phyloP scores from a whole-genome alignment of 257 asterid genomes.

The Linderniella brevidens region DNA sequence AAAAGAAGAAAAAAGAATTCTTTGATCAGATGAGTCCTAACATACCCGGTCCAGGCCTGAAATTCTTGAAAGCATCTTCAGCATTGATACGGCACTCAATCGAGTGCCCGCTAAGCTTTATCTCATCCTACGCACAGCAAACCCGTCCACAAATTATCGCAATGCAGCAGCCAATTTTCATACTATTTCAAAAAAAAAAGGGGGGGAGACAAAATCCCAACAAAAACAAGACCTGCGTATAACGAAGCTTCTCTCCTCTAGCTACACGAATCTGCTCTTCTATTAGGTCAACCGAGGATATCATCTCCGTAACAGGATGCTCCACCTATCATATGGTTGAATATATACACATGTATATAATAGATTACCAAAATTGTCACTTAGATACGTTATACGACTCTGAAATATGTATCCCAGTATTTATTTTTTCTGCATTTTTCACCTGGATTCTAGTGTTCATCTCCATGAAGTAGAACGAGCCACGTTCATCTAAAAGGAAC shows the following conservation, averaged over 20 bases:
- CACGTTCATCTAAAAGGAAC: constrained; percentile 96
- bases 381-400: background rate
- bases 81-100: constrained; percentile 99
- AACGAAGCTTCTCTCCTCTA: constrained; percentile 77
- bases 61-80: constrained; percentile 97
- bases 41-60: constrained; percentile 97
- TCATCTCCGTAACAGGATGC: constrained; percentile 99
- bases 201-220: background rate
- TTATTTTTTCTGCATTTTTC: constrained; percentile 9
- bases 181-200: background rate
- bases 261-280: constrained; percentile 98
- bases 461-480: constrained; percentile 97
- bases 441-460: constrained; percentile 99
- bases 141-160: background rate
- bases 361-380: background rate
- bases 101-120: constrained; percentile 84
- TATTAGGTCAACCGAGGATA: constrained; percentile 89
- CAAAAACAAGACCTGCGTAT: constrained; percentile 38
- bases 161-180: background rate
- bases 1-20: constrained; percentile 2
- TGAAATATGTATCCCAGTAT: background rate
- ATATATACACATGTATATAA: constrained; percentile 1
- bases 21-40: constrained; percentile 9
- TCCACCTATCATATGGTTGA: constrained; percentile 47
- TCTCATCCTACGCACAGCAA: constrained; percentile 51